Conservation (phyloP, 768 basidiomycete species). For the Neoboletus subvelutipes region DNA sequence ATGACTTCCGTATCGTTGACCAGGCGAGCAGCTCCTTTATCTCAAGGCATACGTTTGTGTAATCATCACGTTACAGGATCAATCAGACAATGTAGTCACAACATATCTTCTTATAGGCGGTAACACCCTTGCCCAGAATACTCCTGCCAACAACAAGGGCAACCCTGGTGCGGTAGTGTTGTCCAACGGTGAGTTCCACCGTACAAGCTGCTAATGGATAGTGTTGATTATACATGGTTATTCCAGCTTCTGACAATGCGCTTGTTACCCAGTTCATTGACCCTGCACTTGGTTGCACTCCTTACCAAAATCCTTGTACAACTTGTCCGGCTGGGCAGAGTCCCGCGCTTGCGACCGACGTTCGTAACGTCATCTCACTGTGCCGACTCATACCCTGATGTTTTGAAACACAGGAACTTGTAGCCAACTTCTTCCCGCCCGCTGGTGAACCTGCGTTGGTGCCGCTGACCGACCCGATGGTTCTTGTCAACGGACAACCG, state of each 20-base stretch:
- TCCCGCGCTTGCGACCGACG: conserved; percentile 26
- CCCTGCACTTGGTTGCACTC: conserved; percentile 25
- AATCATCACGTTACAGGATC: conserved; percentile 18
- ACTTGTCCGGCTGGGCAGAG: conserved; percentile 21
- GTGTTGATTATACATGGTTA: not conserved
- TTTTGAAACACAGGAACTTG: conserved; percentile 20
- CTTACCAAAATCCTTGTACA: conserved; percentile 27
- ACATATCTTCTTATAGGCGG: conserved; percentile 25
- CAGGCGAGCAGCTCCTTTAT: conserved; percentile 10
- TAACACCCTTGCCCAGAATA: conserved; percentile 29
- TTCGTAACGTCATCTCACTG: not conserved
- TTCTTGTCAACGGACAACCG: conserved; percentile 23
- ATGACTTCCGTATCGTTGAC: conserved; percentile 29
- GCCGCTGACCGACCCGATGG: conserved; percentile 29
- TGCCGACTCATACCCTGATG: not conserved
- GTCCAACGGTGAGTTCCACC: conserved; percentile 19
- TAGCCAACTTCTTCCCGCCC: conserved; percentile 25
- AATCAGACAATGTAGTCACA: conserved; percentile 30
- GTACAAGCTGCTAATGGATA: not conserved
- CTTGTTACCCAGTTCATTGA: conserved; percentile 27
- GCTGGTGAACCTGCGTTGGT: conserved; percentile 24
- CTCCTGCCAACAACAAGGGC: conserved; percentile 24
- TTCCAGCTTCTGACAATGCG: conserved; percentile 27
- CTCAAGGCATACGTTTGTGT: not conserved
- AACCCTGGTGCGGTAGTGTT: conserved; percentile 25